Conservation (phyloP, 306 rosid species). For the Glycine latifolia region DNA sequence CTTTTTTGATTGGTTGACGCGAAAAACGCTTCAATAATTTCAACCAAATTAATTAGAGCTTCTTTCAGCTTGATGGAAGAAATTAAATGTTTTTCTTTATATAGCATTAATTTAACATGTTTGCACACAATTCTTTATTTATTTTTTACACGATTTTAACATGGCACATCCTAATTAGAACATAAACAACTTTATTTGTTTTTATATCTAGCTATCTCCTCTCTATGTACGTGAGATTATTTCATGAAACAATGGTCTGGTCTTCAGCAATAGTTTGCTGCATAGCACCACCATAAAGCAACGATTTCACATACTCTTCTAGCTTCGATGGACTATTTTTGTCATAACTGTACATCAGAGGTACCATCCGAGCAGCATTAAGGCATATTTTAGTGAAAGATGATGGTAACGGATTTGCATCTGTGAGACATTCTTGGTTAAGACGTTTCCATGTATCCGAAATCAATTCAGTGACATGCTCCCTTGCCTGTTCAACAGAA, state of each 20-base stretch:
- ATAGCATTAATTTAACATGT: no score
- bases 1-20: no score
- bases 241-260: background rate
- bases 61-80: no score
- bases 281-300: conserved; percentile 24
- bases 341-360: conserved; percentile 48
- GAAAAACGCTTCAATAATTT: no score
- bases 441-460: conserved; percentile 60
- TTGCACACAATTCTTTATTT: no score
- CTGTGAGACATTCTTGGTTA: conserved; percentile 49
- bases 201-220: no score
- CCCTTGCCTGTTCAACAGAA: conserved; percentile 40
- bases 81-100: no score
- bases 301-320: conserved; percentile 40
- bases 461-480: conserved; percentile 42
- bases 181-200: no score
- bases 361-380: conserved; percentile 45
- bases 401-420: conserved; percentile 51
- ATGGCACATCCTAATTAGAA: no score
- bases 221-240: background rate
- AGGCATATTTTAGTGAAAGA: conserved; percentile 52
- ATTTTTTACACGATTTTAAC: no score
- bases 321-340: conserved; percentile 38
- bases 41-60: no score
- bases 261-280: background rate